Evolutionary conservation across 225 moss, liverwort and hornwort genomes (phyloP).

Genomic region (Polytrichum commune): DNA sequence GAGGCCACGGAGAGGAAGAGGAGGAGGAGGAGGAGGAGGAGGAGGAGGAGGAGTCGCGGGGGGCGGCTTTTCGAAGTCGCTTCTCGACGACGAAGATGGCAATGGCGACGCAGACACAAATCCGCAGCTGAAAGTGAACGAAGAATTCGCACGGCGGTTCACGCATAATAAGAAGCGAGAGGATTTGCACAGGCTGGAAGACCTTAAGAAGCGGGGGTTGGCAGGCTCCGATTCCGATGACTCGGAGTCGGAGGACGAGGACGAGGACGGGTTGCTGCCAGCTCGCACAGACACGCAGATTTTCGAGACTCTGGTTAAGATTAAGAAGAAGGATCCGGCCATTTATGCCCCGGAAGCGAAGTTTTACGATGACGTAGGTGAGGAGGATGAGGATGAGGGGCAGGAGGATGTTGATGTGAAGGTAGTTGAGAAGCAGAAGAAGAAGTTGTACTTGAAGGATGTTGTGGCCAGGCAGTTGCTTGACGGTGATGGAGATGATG

Average conservation of each 20-base stretch:
- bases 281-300: conserved; percentile 60
- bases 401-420: conserved; percentile 23
- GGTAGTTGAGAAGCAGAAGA: conserved; percentile 29
- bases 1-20: conserved; percentile 2
- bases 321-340: conserved; percentile 75
- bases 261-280: conserved; percentile 80
- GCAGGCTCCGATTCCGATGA: conserved; percentile 55
- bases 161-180: conserved; percentile 84
- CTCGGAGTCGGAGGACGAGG: conserved; percentile 69
- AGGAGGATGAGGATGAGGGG: conserved; percentile 14
- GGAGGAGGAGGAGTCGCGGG: no score
- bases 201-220: conserved; percentile 74
- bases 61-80: neutral
- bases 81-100: conserved; percentile 30
- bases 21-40: no score
- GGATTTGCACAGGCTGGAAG: conserved; percentile 85
- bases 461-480: conserved; percentile 82
- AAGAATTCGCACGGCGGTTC: conserved; percentile 65
- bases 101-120: conserved; percentile 38
- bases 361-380: conserved; percentile 68
- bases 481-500: conserved; percentile 29
- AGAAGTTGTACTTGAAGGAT: conserved; percentile 90
- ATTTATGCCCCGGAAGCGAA: conserved; percentile 68
- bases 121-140: conserved; percentile 65
- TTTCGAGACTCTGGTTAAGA: conserved; percentile 80